phyloP scores from a whole-genome alignment of 495 filamentous ascomycete species.

The Podospora tetraspora region DNA sequence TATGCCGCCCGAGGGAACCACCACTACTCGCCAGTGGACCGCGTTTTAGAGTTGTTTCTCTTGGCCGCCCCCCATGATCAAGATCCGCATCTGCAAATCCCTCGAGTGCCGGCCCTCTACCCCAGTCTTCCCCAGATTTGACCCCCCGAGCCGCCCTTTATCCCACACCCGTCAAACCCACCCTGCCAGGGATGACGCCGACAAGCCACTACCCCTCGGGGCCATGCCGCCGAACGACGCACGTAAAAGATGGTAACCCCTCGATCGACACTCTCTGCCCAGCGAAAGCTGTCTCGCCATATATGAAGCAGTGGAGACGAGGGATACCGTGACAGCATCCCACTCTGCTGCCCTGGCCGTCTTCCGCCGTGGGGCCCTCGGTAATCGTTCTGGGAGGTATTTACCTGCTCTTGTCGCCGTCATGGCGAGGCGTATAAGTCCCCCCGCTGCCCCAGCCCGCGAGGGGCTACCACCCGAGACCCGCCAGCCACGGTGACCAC shows the following conservation, averaged over 20 bases:
- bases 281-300: background rate
- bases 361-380: conserved; percentile 23
- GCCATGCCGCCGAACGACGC: conserved; percentile 8
- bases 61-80: conserved; percentile 4
- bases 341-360: conserved; percentile 15
- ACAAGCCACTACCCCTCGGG: conserved; percentile 4
- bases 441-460: background rate
- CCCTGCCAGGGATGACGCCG: conserved; percentile 3
- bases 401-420: too few relatives aligned
- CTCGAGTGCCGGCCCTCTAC: conserved; percentile 19
- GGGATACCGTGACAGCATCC: background rate
- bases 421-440: background rate
- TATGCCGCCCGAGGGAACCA: conserved; percentile 1
- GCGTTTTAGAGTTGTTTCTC: conserved; percentile 8
- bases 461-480: background rate
- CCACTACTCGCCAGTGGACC: background rate
- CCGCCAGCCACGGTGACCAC: background rate
- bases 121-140: conserved; percentile 13
- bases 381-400: background rate
- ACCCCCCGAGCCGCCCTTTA: conserved; percentile 9
- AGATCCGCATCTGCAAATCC: background rate
- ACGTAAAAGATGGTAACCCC: background rate
- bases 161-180: conserved; percentile 19
- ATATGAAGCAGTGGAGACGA: conserved; percentile 17
- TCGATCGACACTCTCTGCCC: conserved; percentile 8